phyloP scores from a whole-genome alignment of 306 rosid genomes.

The Abrus pulchellus region DNA sequence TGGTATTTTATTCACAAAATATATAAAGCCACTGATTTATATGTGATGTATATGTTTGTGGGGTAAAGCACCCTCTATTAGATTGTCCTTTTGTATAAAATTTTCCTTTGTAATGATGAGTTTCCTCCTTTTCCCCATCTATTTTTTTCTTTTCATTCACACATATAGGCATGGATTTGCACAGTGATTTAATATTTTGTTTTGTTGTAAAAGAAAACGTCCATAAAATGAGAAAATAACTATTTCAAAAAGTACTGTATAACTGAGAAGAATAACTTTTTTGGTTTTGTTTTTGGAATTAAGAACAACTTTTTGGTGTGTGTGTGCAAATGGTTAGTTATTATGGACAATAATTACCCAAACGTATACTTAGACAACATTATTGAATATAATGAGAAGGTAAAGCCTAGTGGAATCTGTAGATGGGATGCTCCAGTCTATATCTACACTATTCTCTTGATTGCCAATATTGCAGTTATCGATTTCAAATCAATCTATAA shows the following conservation, averaged over 20 bases:
- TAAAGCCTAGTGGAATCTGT: slow-evolving; percentile 69
- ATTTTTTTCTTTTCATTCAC: slow-evolving; percentile 46
- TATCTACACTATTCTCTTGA: slow-evolving; percentile 47
- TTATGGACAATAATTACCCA: slow-evolving; percentile 66
- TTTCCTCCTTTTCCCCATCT: slow-evolving; percentile 45
- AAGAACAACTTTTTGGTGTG: slow-evolving; percentile 36
- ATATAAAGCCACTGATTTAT: slow-evolving; percentile 69
- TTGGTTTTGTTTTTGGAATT: background rate
- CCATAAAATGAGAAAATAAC: slow-evolving; percentile 26
- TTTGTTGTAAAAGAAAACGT: slow-evolving; percentile 6
- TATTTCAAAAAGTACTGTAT: slow-evolving; percentile 30
- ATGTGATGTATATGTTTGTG: slow-evolving; percentile 63
- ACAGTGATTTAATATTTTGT: slow-evolving; percentile 40
- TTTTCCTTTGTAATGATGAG: slow-evolving; percentile 81
- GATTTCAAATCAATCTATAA: slow-evolving; percentile 41
- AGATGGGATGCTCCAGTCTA: slow-evolving; percentile 61
- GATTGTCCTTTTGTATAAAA: slow-evolving; percentile 74
- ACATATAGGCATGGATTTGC: slow-evolving; percentile 58
- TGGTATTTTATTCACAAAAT: slow-evolving; percentile 51
- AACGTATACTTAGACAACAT: slow-evolving; percentile 70
- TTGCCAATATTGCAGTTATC: slow-evolving; percentile 49
- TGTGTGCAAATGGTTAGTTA: slow-evolving; percentile 56
- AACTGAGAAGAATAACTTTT: slow-evolving; percentile 41
- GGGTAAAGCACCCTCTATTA: slow-evolving; percentile 74
- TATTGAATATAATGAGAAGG: slow-evolving; percentile 63